Evolutionary conservation across 257 asterid species (phyloP).

Genomic region (Pogostemon cablin): DNA sequence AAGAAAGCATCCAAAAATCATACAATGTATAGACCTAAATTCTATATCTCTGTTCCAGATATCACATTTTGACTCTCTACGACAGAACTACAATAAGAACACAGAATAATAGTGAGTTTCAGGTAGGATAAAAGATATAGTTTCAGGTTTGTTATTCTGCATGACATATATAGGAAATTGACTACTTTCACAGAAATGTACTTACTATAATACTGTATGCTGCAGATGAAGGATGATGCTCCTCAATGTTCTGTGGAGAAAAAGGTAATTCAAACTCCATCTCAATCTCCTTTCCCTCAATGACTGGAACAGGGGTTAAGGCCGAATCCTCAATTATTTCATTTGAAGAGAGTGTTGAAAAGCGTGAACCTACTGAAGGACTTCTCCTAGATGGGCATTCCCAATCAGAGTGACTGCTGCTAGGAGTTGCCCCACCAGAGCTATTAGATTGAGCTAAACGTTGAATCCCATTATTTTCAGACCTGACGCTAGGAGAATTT

Average conservation of each 20-base stretch:
- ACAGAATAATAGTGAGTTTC: background rate
- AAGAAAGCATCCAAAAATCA: constrained; percentile 22
- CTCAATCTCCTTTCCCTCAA: constrained; percentile 40
- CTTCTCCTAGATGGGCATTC: constrained; percentile 50
- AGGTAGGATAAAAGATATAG: constrained; percentile 3
- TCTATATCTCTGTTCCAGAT: background rate
- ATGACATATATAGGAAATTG: constrained; percentile 6
- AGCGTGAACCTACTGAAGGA: constrained; percentile 57
- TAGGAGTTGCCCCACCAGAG: constrained; percentile 39
- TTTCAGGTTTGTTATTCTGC: background rate
- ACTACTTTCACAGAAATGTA: constrained; percentile 28
- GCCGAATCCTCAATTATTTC: constrained; percentile 48
- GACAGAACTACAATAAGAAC: background rate
- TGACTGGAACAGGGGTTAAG: constrained; percentile 36
- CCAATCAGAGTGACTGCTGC: constrained; percentile 44
- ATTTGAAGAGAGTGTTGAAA: constrained; percentile 55
- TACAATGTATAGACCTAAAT: background rate
- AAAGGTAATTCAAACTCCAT: constrained; percentile 37
- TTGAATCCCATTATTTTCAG: constrained; percentile 45
- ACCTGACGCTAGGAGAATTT: constrained; percentile 48
- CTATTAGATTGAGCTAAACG: constrained; percentile 32
- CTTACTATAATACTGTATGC: constrained; percentile 55
- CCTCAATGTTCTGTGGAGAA: constrained; percentile 28
- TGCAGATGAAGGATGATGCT: constrained; percentile 35
- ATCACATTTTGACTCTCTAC: background rate